Percentiles rank a stretch among this genome's conserved stretches.
These are phyloP conservation scores for Solanum virginianum DNA, from an alignment of 257 asterid species.

Conservation along the genomic window DNA sequence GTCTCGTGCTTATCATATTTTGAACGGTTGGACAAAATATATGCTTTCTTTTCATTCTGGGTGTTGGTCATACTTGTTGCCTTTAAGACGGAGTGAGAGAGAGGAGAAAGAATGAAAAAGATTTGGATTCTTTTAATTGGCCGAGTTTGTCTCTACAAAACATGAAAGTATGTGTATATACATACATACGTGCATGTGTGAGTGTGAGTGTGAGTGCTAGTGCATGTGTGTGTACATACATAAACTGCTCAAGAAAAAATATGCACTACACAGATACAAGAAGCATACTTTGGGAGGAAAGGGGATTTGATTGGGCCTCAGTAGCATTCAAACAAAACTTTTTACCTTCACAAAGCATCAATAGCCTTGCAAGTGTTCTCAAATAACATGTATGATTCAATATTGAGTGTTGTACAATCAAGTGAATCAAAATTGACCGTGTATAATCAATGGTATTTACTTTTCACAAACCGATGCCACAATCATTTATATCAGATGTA, in stretches of 20 bases:
- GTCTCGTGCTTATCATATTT: neutral
- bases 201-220: neutral
- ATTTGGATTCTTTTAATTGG: neutral
- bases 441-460: neutral
- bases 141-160: neutral
- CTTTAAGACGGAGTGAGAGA: neutral
- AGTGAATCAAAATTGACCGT: neutral
- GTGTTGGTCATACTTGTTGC: neutral
- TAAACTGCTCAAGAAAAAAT: neutral
- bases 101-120: neutral
- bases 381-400: neutral
- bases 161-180: neutral
- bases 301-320: neutral
- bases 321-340: neutral
- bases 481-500: neutral
- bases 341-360: neutral
- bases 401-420: neutral
- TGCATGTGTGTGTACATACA: neutral
- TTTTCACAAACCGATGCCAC: neutral
- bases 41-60: neutral
- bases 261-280: neutral
- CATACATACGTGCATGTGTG: neutral
- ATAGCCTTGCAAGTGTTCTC: neutral
- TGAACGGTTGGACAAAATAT: neutral
- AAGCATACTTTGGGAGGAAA: neutral